Evolutionary conservation across 2,329 filamentous ascomycete genomes (phyloP).

Genomic region (Aschersonia sp.): DNA sequence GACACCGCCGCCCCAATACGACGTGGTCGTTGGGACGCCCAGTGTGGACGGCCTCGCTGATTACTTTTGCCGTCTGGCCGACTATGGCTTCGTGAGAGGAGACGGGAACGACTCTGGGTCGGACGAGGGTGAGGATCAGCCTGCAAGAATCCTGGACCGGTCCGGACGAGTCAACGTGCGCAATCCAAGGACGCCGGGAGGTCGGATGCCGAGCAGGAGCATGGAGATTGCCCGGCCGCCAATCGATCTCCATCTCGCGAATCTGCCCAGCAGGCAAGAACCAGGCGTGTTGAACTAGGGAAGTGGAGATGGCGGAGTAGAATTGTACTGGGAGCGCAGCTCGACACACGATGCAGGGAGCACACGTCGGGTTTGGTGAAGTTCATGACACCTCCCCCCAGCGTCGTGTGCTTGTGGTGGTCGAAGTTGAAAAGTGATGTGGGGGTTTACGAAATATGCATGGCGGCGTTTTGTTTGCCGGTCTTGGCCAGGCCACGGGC

Average conservation of each 20-base stretch:
- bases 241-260: neutral
- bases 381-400: too few species aligned
- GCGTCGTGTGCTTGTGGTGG: too few species aligned
- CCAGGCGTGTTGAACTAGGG: neutral
- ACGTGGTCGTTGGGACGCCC: constrained; percentile 56
- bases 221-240: constrained; percentile 33
- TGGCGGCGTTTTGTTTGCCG: too few species aligned
- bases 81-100: constrained; percentile 40
- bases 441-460: too few species aligned
- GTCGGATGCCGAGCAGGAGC: constrained; percentile 39
- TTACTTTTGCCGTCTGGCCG: constrained; percentile 70
- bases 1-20: constrained; percentile 77
- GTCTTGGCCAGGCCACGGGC: too few species aligned
- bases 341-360: too few species aligned
- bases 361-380: too few species aligned
- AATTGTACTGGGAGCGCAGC: too few species aligned
- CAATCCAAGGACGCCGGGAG: constrained; percentile 39
- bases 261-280: neutral
- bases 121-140: constrained; percentile 24
- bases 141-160: constrained; percentile 31
- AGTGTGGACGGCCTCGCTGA: constrained; percentile 62
- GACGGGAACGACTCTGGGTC: constrained; percentile 24
- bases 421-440: too few species aligned
- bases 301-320: neutral
- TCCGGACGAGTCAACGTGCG: constrained; percentile 41